Conservation (phyloP, 192 early-diverging fungal species). For the Backusella australiensis region DNA sequence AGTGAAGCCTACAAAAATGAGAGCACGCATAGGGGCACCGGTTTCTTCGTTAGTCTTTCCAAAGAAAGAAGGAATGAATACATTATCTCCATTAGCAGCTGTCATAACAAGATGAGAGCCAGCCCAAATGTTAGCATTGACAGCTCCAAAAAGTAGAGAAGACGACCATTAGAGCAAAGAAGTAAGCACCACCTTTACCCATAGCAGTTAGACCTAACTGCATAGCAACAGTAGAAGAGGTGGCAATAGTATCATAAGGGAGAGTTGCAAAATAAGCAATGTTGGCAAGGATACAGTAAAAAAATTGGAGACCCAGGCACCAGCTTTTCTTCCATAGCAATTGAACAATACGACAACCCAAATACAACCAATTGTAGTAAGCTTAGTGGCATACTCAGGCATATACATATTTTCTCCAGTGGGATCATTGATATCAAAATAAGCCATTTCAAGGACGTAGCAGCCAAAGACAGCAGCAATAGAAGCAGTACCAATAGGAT, state of each 20-base stretch:
- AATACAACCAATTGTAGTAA: slow-evolving; percentile 30
- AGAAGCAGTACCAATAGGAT: slow-evolving; percentile 48
- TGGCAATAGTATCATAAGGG: slow-evolving; percentile 54
- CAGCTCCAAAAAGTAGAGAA: slow-evolving; percentile 71
- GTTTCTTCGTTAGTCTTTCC: slow-evolving; percentile 49
- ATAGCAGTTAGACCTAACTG: slow-evolving; percentile 66
- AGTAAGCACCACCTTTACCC: slow-evolving; percentile 56
- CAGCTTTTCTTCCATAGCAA: slow-evolving; percentile 37
- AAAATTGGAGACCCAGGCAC: slow-evolving; percentile 58
- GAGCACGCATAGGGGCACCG: slow-evolving; percentile 61
- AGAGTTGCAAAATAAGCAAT: slow-evolving; percentile 80
- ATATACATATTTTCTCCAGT: background rate
- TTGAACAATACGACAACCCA: slow-evolving; percentile 40
- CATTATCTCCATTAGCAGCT: slow-evolving; percentile 53
- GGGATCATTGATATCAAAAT: slow-evolving; percentile 18
- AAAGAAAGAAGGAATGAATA: slow-evolving; percentile 60
- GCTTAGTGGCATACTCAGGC: slow-evolving; percentile 20
- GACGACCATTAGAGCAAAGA: slow-evolving; percentile 70
- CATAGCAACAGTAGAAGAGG: slow-evolving; percentile 58
- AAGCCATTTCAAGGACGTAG: slow-evolving; percentile 61
- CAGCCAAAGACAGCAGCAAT: slow-evolving; percentile 63
- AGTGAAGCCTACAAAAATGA: slow-evolving; percentile 56
- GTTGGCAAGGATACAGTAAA: slow-evolving; percentile 73
- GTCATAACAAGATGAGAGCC: slow-evolving; percentile 58
- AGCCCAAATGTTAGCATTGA: slow-evolving; percentile 72